phyloP scores from a whole-genome alignment of 2,329 filamentous ascomycete genomes.

The Xylaria digitata region DNA sequence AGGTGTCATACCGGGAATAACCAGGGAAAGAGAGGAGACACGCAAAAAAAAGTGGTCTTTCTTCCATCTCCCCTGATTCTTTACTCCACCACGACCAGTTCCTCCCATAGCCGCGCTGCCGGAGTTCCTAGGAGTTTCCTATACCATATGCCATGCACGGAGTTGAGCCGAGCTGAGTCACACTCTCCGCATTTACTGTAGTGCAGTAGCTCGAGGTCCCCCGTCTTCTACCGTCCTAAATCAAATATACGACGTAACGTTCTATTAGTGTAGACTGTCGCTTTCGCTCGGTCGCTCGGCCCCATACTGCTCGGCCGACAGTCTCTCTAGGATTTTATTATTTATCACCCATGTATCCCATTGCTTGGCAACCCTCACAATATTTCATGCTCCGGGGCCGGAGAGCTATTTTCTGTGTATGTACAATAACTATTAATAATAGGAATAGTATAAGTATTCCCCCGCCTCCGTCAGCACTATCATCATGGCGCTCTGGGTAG shows the following conservation, averaged over 20 bases:
- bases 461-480: not conserved
- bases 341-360: not conserved
- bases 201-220: not conserved
- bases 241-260: not conserved
- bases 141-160: not conserved
- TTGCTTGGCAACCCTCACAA: not conserved
- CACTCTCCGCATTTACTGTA: not conserved
- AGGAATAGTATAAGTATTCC: not conserved
- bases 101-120: not conserved
- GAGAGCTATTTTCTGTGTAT: not conserved
- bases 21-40: constrained; percentile 9
- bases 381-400: constrained; percentile 3
- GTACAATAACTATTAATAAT: not conserved
- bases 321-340: not conserved
- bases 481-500: not conserved
- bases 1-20: constrained; percentile 20
- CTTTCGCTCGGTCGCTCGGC: not conserved
- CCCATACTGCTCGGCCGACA: not conserved
- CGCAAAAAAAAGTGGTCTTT: not conserved
- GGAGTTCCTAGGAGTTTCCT: too few species aligned
- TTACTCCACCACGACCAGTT: not conserved
- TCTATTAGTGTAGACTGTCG: not conserved
- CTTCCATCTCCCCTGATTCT: not conserved
- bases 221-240: not conserved
- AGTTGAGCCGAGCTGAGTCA: not conserved